Percentiles rank a stretch among this genome's conserved stretches.
These are phyloP conservation scores for Bipolaris oryzae DNA, from an alignment of 2,329 filamentous ascomycete species.

Conservation along the genomic window DNA sequence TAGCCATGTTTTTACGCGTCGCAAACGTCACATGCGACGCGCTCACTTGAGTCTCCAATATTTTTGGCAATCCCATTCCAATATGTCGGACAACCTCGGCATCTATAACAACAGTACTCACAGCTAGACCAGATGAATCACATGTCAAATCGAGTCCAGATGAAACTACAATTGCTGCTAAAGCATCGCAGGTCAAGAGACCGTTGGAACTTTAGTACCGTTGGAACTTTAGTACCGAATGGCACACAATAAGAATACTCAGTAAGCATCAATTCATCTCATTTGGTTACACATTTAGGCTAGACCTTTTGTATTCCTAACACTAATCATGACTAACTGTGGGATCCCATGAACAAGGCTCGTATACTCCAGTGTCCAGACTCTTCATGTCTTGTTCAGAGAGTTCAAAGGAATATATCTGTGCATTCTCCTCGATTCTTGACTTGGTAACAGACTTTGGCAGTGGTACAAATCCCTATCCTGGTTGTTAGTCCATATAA, in stretches of 20 bases:
- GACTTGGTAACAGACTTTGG: conserved; percentile 66
- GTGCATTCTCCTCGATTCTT: conserved; percentile 65
- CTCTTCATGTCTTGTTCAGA: conserved; percentile 63
- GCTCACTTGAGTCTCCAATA: background rate
- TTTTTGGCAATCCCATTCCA: background rate
- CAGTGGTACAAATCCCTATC: conserved; percentile 64
- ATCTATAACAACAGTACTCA: background rate
- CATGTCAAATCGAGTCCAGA: background rate
- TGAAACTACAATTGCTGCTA: background rate
- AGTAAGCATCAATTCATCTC: background rate
- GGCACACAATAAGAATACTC: background rate
- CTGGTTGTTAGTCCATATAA: background rate
- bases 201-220: too few relatives aligned
- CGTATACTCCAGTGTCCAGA: conserved; percentile 61
- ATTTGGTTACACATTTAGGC: background rate
- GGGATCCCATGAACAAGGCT: conserved; percentile 66
- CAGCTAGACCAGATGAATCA: background rate
- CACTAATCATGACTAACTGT: conserved; percentile 50
- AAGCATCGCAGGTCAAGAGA: background rate
- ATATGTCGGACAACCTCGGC: conserved; percentile 1
- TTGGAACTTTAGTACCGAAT: too few relatives aligned
- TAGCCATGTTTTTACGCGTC: conserved; percentile 1
- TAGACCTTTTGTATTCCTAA: background rate
- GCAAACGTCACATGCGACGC: conserved; percentile 9
- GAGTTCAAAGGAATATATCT: conserved; percentile 66